Conservation (phyloP, 2,329 filamentous ascomycete species). For the Epichloe typhina region DNA sequence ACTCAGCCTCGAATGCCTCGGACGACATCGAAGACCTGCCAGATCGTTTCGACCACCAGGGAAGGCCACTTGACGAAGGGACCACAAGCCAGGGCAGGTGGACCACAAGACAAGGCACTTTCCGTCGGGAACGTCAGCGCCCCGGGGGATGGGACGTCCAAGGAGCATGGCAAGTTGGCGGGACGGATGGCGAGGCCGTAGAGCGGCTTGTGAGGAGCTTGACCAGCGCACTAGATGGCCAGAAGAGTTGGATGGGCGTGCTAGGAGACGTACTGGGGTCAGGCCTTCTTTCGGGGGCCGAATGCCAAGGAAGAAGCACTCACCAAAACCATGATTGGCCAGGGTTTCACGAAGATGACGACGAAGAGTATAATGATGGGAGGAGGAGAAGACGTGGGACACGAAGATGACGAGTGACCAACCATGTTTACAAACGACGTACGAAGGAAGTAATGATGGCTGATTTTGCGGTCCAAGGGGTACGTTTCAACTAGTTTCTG, state of each 20-base stretch:
- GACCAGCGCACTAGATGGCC: conserved; percentile 18
- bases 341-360: conserved; percentile 9
- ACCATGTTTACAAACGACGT: no score
- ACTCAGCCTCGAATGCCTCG: conserved; percentile 15
- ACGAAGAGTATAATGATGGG: conserved; percentile 6
- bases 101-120: conserved; percentile 28
- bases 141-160: conserved; percentile 24
- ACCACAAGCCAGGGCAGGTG: conserved; percentile 11
- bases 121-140: conserved; percentile 23
- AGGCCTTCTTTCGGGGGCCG: conserved; percentile 6
- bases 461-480: no score
- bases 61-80: conserved; percentile 24
- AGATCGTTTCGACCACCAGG: conserved; percentile 32
- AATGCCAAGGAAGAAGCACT: conserved; percentile 2
- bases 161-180: conserved; percentile 32
- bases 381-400: background rate
- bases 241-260: conserved; percentile 18
- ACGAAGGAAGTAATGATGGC: no score
- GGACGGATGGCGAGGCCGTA: conserved; percentile 28
- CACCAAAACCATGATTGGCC: background rate
- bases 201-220: conserved; percentile 19
- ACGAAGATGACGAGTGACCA: background rate
- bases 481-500: no score
- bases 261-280: conserved; percentile 19
- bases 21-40: conserved; percentile 31